Conservation (phyloP, 164 flowering plant genomes). For the Akebia trifoliata region DNA sequence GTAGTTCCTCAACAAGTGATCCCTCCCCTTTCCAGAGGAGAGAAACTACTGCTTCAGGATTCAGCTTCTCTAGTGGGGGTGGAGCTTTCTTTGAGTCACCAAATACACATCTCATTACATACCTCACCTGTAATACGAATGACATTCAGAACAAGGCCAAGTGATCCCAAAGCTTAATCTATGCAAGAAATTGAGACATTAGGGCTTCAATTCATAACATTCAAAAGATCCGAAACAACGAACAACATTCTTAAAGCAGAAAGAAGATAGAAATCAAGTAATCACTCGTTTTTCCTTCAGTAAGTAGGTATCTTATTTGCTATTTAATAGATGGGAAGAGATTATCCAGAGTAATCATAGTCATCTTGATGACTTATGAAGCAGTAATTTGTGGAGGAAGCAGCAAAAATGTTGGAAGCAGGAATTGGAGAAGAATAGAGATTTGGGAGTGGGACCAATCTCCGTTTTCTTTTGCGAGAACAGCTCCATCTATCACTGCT, state of each 20-base stretch:
- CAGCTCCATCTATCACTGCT: no score
- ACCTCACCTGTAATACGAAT: constrained; percentile 66
- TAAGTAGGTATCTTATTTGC: not conserved
- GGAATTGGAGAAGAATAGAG: no score
- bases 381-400: no score
- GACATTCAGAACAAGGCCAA: constrained; percentile 2
- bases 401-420: no score
- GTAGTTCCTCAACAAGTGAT: constrained; percentile 82
- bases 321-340: no score
- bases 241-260: not conserved
- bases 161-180: not conserved
- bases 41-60: constrained; percentile 60
- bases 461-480: no score
- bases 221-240: no score
- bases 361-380: no score
- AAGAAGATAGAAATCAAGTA: not conserved
- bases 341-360: no score
- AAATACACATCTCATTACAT: constrained; percentile 85
- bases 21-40: constrained; percentile 89
- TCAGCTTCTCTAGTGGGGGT: constrained; percentile 82
- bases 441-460: no score
- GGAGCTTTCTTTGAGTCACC: constrained; percentile 92
- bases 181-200: not conserved
- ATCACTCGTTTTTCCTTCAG: not conserved
- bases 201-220: not conserved